Percentiles rank a stretch among this genome's conserved stretches.
These are phyloP conservation scores for Chlorokybus atmophyticus DNA, from an alignment of 139 green algal species.

Conservation along the genomic window DNA sequence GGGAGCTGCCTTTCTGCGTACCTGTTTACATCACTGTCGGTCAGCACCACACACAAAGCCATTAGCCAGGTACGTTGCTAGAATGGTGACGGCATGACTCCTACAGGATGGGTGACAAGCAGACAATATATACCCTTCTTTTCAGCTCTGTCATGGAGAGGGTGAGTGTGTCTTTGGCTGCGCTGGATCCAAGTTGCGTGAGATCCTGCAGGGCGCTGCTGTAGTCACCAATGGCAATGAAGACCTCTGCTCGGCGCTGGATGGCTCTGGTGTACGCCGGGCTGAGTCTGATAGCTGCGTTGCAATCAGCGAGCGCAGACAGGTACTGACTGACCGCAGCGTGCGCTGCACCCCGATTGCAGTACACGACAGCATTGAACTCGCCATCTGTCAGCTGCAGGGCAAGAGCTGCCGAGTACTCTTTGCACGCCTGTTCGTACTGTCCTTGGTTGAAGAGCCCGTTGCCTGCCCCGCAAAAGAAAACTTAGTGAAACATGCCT, in stretches of 20 bases:
- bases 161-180: too few relatives aligned
- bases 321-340: not conserved
- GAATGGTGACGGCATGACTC: too few relatives aligned
- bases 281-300: not conserved
- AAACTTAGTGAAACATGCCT: too few relatives aligned
- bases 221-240: not conserved
- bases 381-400: not conserved
- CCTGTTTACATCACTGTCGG: too few relatives aligned
- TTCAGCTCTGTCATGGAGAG: too few relatives aligned
- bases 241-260: not conserved
- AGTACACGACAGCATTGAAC: constrained; percentile 1
- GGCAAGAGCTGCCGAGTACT: not conserved
- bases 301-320: constrained; percentile 1
- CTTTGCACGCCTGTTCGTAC: not conserved
- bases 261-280: not conserved
- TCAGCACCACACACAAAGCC: too few relatives aligned
- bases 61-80: too few relatives aligned
- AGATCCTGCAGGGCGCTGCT: too few relatives aligned
- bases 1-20: too few relatives aligned
- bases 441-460: not conserved
- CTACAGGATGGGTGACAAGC: too few relatives aligned
- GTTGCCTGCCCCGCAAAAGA: constrained; percentile 5
- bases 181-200: too few relatives aligned
- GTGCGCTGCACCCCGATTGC: constrained; percentile 2
- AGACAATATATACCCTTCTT: too few relatives aligned